These are phyloP conservation scores for Metschnikowia lochheadii DNA, from an alignment of 805 yeast species.

Conservation along the genomic window DNA sequence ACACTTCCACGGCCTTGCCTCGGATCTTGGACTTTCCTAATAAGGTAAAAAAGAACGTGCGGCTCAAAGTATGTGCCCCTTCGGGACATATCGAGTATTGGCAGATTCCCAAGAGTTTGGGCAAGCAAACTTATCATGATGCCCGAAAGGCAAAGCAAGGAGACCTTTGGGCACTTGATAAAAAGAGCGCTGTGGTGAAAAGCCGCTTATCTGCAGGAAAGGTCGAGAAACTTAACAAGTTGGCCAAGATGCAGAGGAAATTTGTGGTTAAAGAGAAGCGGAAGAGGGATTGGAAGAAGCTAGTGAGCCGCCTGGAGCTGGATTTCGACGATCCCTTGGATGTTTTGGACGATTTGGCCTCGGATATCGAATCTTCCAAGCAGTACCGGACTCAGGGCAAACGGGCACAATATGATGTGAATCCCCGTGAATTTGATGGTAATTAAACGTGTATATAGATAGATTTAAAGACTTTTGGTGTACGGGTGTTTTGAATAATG, in stretches of 20 bases:
- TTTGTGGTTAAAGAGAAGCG: constrained; percentile 22
- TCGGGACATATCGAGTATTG: constrained; percentile 81
- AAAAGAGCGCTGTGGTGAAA: constrained; percentile 32
- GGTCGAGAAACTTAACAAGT: constrained; percentile 31
- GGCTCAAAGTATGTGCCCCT: constrained; percentile 73
- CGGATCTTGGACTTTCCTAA: constrained; percentile 67
- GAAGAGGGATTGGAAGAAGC: constrained; percentile 17
- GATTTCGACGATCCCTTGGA: constrained; percentile 19
- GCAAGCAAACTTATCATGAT: constrained; percentile 77
- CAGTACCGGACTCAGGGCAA: constrained; percentile 32
- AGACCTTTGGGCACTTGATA: constrained; percentile 72
- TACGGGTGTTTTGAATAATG: neutral
- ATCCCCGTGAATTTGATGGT: constrained; percentile 16
- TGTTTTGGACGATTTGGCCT: constrained; percentile 17
- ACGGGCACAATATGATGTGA: constrained; percentile 23
- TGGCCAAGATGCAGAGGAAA: constrained; percentile 37
- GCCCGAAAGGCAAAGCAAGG: constrained; percentile 83
- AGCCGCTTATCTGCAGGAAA: constrained; percentile 27
- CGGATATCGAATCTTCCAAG: constrained; percentile 29
- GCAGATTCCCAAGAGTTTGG: constrained; percentile 77
- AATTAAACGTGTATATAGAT: constrained; percentile 5
- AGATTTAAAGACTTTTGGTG: neutral
- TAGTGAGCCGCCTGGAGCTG: constrained; percentile 11
- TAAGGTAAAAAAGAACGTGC: constrained; percentile 79
- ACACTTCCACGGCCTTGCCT: constrained; percentile 49